phyloP scores from a whole-genome alignment of 164 flowering plant species.

The Nelumbo lutea region DNA sequence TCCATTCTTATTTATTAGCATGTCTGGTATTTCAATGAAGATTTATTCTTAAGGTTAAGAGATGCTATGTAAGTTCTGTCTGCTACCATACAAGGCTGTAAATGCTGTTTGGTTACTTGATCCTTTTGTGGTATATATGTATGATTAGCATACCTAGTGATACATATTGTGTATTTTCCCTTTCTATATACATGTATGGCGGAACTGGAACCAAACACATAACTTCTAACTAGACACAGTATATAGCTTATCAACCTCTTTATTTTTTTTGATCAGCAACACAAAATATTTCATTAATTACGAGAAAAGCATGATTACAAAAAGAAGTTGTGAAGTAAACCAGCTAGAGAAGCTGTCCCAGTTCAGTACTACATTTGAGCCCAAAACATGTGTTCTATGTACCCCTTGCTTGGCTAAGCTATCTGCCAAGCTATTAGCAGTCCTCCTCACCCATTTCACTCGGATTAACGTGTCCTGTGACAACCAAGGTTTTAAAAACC shows the following conservation, averaged over 20 bases:
- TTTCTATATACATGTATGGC: not conserved
- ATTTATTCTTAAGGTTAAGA: not conserved
- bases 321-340: too few relatives aligned
- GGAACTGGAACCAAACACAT: not conserved
- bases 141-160: not conserved
- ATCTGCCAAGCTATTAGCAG: too few relatives aligned
- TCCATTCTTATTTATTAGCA: constrained; percentile 1
- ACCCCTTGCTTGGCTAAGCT: too few relatives aligned
- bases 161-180: not conserved
- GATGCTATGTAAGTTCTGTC: not conserved
- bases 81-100: not conserved
- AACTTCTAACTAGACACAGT: not conserved
- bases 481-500: too few relatives aligned
- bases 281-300: too few relatives aligned
- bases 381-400: too few relatives aligned
- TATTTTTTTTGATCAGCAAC: not conserved
- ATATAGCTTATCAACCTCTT: not conserved
- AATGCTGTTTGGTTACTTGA: not conserved
- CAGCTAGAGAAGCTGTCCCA: too few relatives aligned
- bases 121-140: not conserved
- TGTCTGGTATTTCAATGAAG: not conserved
- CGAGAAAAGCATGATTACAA: too few relatives aligned
- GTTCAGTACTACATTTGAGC: too few relatives aligned
- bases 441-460: too few relatives aligned
- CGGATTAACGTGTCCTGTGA: too few relatives aligned